These are phyloP conservation scores for Pleurotus tuber-regium DNA, from an alignment of 768 basidiomycete genomes.

Conservation along the genomic window DNA sequence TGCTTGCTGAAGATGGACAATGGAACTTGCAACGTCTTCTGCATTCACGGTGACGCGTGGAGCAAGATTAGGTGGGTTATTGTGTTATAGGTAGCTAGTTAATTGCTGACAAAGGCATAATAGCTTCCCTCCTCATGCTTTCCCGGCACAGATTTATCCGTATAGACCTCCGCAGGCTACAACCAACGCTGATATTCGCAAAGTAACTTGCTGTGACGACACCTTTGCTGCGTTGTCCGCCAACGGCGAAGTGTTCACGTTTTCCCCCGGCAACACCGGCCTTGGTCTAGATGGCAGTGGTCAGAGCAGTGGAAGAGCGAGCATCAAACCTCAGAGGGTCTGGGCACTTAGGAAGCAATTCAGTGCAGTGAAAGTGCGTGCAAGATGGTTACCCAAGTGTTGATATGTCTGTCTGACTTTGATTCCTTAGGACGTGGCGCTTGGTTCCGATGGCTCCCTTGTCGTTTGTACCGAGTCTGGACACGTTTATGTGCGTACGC, in stretches of 20 bases:
- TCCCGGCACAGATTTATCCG: constrained; percentile 71
- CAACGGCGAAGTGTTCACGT: constrained; percentile 91
- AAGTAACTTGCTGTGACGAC: constrained; percentile 77
- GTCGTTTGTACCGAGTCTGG: constrained; percentile 94
- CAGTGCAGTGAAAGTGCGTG: constrained; percentile 70
- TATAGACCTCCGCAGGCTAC: constrained; percentile 82
- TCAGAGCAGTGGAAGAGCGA: constrained; percentile 27
- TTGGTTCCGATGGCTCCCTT: constrained; percentile 84
- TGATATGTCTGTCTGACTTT: neutral
- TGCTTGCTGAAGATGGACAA: constrained; percentile 79
- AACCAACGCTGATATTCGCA: constrained; percentile 68
- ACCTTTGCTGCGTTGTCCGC: constrained; percentile 80
- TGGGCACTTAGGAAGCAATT: constrained; percentile 90
- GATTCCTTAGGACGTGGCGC: constrained; percentile 69
- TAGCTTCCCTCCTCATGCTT: constrained; percentile 75
- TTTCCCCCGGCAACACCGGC: constrained; percentile 42
- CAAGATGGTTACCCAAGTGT: neutral
- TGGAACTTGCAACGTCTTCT: constrained; percentile 53
- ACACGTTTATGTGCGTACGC: constrained; percentile 84
- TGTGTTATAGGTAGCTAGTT: neutral
- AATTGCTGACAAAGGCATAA: constrained; percentile 2
- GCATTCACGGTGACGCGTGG: constrained; percentile 69
- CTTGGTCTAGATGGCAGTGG: too few relatives aligned
- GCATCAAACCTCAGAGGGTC: constrained; percentile 80
- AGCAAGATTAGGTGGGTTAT: constrained; percentile 67